These are phyloP conservation scores for Cenchrus americanus DNA, from an alignment of 176 grass and related monocot species.

Conservation along the genomic window DNA sequence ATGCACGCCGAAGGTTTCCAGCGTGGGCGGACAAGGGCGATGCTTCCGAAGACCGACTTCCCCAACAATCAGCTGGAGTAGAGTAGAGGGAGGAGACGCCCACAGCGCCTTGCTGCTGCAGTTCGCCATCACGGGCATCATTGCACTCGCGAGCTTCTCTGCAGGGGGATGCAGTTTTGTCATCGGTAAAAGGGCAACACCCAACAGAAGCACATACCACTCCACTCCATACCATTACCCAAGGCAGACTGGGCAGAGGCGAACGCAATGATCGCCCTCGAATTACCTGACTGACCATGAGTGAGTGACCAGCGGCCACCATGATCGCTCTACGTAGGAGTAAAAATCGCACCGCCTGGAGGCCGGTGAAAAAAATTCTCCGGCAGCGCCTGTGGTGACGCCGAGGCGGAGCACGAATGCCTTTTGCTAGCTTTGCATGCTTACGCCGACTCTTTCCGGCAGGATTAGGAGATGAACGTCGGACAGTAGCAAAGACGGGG, in stretches of 20 bases:
- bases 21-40: too few species aligned
- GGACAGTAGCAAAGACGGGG: not conserved
- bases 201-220: not conserved
- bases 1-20: too few species aligned
- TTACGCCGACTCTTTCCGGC: conserved; percentile 25
- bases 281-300: not conserved
- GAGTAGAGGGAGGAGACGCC: too few species aligned
- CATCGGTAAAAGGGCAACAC: not conserved
- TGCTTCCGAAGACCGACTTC: too few species aligned
- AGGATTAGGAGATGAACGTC: not conserved
- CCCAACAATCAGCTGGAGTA: too few species aligned
- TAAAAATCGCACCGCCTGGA: conserved; percentile 11
- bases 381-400: not conserved
- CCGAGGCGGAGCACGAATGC: not conserved
- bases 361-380: not conserved
- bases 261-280: conserved; percentile 22
- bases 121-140: conserved; percentile 2
- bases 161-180: conserved; percentile 38
- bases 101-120: not conserved
- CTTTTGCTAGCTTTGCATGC: not conserved
- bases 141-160: conserved; percentile 19
- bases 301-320: not conserved
- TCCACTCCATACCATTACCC: not conserved
- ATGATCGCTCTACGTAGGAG: not conserved
- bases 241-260: not conserved